phyloP scores from a whole-genome alignment of 805 yeast species.

The Nakazawaea ambrosiae region DNA sequence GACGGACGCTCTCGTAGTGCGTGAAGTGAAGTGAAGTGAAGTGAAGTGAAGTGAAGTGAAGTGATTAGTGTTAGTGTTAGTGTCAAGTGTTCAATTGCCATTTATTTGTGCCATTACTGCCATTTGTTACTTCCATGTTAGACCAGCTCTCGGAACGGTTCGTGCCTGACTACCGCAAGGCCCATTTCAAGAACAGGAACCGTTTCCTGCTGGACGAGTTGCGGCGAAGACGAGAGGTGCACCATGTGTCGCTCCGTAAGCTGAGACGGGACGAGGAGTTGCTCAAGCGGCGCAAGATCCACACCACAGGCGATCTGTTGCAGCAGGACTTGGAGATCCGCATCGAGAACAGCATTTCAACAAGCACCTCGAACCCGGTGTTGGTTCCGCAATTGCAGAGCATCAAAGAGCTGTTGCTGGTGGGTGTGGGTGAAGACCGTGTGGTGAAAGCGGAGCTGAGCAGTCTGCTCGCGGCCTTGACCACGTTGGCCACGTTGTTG shows the following conservation, averaged over 20 bases:
- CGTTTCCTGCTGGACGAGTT: slow-evolving; percentile 10
- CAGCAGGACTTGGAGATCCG: slow-evolving; percentile 5
- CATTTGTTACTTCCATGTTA: no score
- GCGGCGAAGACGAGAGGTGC: slow-evolving; percentile 5
- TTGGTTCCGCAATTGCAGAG: slow-evolving; percentile 7
- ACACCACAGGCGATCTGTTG: neutral
- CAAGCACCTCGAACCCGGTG: slow-evolving; percentile 8
- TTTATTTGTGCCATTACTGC: no score
- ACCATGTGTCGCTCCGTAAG: slow-evolving; percentile 7
- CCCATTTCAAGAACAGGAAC: slow-evolving; percentile 7
- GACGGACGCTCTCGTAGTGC: no score
- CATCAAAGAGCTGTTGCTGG: no score
- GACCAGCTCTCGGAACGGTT: neutral
- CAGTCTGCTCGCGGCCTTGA: neutral
- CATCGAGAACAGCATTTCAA: slow-evolving; percentile 3
- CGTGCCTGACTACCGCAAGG: slow-evolving; percentile 9
- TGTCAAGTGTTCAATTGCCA: no score
- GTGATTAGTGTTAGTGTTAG: no score
- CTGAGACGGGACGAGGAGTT: slow-evolving; percentile 10
- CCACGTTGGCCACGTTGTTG: slow-evolving; percentile 1
- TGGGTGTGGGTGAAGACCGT: no score
- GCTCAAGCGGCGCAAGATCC: slow-evolving; percentile 9
- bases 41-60: no score
- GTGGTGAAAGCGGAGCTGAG: slow-evolving; percentile 1
- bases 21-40: no score